Conservation (phyloP, 2,329 filamentous ascomycete species). For the Penicillium griseofulvum region DNA sequence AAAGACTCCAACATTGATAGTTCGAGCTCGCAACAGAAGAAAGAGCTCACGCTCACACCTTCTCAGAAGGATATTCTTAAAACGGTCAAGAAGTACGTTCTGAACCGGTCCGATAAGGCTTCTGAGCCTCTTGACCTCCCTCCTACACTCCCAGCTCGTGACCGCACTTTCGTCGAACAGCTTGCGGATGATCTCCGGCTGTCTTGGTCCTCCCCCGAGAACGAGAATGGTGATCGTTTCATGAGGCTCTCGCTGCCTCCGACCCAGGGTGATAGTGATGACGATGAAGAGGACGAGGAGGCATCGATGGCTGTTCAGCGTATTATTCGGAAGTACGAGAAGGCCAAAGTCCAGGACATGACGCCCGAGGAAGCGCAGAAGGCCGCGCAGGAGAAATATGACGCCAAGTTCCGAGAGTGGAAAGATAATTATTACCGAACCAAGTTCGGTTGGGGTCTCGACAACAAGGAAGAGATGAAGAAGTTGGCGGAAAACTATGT, state of each 20-base stretch:
- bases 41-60: slow-evolving; percentile 71
- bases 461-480: slow-evolving; percentile 75
- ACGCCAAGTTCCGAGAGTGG: slow-evolving; percentile 86
- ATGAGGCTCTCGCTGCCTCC: slow-evolving; percentile 61
- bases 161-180: slow-evolving; percentile 91
- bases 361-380: slow-evolving; percentile 75
- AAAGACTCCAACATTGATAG: slow-evolving; percentile 67
- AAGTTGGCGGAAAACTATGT: slow-evolving; percentile 94
- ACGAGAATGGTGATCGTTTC: slow-evolving; percentile 65
- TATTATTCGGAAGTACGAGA: slow-evolving; percentile 86
- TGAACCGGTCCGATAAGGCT: slow-evolving; percentile 59
- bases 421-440: slow-evolving; percentile 89
- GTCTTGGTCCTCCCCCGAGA: slow-evolving; percentile 62
- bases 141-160: slow-evolving; percentile 69
- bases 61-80: slow-evolving; percentile 79
- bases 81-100: slow-evolving; percentile 77
- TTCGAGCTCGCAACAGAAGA: slow-evolving; percentile 57
- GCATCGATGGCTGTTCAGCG: slow-evolving; percentile 77
- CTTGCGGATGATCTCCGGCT: slow-evolving; percentile 68
- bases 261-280: slow-evolving; percentile 48
- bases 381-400: slow-evolving; percentile 79
- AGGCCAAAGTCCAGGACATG: slow-evolving; percentile 78
- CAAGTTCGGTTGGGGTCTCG: slow-evolving; percentile 86
- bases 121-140: slow-evolving; percentile 69
- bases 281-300: slow-evolving; percentile 77